Evolutionary conservation across 139 green algal genomes (phyloP), one percentile per base, ranked within the genome.

Genomic region (Klebsormidium nitens): DNA sequence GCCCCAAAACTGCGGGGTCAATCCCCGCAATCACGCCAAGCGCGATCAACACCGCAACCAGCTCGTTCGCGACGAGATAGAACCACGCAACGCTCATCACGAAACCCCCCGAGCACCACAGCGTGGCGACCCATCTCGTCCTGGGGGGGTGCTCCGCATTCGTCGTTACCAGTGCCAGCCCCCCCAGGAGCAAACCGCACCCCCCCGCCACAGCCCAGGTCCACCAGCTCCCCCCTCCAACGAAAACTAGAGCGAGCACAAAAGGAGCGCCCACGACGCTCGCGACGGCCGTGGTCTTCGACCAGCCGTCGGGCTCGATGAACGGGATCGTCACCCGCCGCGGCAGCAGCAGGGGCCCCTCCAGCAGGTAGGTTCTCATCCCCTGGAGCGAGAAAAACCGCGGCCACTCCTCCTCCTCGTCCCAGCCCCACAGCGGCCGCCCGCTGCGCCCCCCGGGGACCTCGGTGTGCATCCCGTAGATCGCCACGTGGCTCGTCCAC

Each of bases 21-120:
- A 84, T 70, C 2, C 56, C 68, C 42, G 74, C 48, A 23, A 85
- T 77, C 34, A 74, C 29, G 8, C 72, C 82, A 4, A 77, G 31
- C 19, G 70, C 55, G 57, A 69, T 62, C 19, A 86, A 61, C 23
- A 32, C 58, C 3, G 61, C 74, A 26, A 86, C 62, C n/a, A 86
- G 47, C 59, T 85, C 81, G 2, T 76, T 59, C 1, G 81, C 81
- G 31, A 78, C 60, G 28, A 78, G 36, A 3, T 80, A 77, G 58
- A 86, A 84, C 80, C 80, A 86, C 19, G 72, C 19, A 2, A 80
- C 42, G 59, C 72, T 80, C 72, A 80, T 80, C 3, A 71, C 44
- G 31, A 80, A 80, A 23, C 72, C 67, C 14, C 29, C 55, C 3
- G 65, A 8, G 32, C 77, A 26, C 74, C 74, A 77, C n/a, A n/a